phyloP scores from a whole-genome alignment of 768 basidiomycete species.

The Leucocoprinus birnbaumii region DNA sequence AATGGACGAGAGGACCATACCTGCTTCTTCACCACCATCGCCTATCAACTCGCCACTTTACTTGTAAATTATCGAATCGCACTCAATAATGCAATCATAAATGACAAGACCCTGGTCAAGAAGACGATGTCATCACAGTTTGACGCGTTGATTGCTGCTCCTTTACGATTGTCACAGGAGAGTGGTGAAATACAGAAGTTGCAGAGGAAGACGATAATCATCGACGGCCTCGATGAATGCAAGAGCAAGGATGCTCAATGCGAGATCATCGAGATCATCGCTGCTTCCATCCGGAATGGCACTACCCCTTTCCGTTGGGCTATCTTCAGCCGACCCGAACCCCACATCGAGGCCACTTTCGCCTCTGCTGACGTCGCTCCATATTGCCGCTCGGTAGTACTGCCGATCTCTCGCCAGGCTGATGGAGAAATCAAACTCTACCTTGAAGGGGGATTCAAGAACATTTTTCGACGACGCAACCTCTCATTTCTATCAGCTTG shows the following conservation, averaged over 20 bases:
- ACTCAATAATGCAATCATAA: neutral
- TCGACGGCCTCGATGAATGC: conserved; percentile 3
- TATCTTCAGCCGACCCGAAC: conserved; percentile 3
- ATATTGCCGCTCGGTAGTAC: neutral
- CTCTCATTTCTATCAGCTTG: neutral
- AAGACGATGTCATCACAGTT: conserved; percentile 5
- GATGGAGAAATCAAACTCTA: neutral
- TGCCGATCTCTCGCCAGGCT: neutral
- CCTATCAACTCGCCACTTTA: conserved; percentile 8
- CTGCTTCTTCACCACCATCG: conserved; percentile 6
- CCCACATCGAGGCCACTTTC: conserved; percentile 1
- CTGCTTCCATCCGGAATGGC: neutral
- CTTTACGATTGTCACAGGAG: neutral
- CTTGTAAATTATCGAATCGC: neutral
- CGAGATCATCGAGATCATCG: conserved; percentile 6
- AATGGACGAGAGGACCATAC: neutral
- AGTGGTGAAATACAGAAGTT: neutral
- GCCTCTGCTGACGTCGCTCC: neutral
- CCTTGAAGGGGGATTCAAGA: neutral
- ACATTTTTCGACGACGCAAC: conserved; percentile 1
- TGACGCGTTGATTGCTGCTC: neutral
- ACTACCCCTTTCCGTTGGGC: conserved; percentile 1
- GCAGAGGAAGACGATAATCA: neutral
- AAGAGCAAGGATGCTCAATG: neutral
- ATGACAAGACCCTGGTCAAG: neutral